Percentiles rank a stretch among this genome's conserved stretches.
Evolutionary conservation across 805 yeast genomes (phyloP).

Genomic region (Grigorovia humatica): DNA sequence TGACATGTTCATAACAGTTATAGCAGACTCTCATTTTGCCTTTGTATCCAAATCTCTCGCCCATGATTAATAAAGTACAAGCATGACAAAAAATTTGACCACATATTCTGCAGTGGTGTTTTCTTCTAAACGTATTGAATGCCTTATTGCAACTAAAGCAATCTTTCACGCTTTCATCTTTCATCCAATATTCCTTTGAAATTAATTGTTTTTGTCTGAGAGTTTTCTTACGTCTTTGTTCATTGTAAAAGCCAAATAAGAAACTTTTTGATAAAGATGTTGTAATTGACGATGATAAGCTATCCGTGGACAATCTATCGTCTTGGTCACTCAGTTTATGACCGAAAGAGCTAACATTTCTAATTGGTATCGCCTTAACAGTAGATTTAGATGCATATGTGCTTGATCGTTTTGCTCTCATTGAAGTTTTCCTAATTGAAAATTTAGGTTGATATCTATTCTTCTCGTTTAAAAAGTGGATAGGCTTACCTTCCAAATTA

Average conservation of each 20-base stretch:
- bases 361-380: conserved; percentile 26
- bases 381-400: conserved; percentile 27
- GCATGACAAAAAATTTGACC: conserved; percentile 88
- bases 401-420: conserved; percentile 22
- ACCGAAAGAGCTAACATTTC: conserved; percentile 8
- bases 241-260: conserved; percentile 32
- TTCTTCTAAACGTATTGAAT: conserved; percentile 78
- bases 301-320: conserved; percentile 28
- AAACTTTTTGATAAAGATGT: conserved; percentile 35
- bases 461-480: background rate
- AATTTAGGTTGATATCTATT: conserved; percentile 10
- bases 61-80: conserved; percentile 66
- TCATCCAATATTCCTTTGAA: conserved; percentile 84
- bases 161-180: conserved; percentile 82
- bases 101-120: conserved; percentile 91
- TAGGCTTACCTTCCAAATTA: background rate
- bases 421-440: conserved; percentile 18
- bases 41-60: conserved; percentile 48
- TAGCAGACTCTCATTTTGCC: conserved; percentile 72
- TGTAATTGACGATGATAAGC: conserved; percentile 33
- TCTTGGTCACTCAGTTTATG: conserved; percentile 21
- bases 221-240: conserved; percentile 20
- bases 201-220: conserved; percentile 20
- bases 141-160: conserved; percentile 75
- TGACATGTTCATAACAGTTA: conserved; percentile 53